These are phyloP conservation scores for Termitomyces sp. DNA, from an alignment of 768 basidiomycete genomes.

Conservation along the genomic window DNA sequence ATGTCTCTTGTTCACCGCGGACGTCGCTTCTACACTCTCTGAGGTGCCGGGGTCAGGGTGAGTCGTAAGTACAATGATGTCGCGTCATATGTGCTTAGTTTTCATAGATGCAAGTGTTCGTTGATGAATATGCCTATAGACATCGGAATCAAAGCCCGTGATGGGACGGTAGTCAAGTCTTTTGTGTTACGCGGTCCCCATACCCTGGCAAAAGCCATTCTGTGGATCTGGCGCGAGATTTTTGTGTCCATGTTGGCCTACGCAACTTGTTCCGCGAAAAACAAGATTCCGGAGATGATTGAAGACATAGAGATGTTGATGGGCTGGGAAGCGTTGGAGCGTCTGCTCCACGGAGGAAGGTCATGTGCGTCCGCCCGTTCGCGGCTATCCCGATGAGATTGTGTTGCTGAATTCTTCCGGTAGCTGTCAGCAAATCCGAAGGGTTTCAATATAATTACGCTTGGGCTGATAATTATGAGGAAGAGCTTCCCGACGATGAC, in stretches of 20 bases:
- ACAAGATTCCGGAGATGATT: slow-evolving; percentile 46
- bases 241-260: slow-evolving; percentile 50
- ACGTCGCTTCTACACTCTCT: slow-evolving; percentile 37
- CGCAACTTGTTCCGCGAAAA: slow-evolving; percentile 20
- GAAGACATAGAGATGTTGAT: slow-evolving; percentile 49
- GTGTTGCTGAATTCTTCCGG: not conserved
- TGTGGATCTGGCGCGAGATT: slow-evolving; percentile 72
- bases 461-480: slow-evolving; percentile 17
- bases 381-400: not conserved
- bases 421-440: not conserved
- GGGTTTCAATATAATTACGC: slow-evolving; percentile 20
- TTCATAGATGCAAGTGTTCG: slow-evolving; percentile 49
- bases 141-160: slow-evolving; percentile 36
- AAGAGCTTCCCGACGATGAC: slow-evolving; percentile 10
- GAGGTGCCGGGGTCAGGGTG: not conserved
- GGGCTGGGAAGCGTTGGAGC: slow-evolving; percentile 48
- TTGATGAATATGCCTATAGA: slow-evolving; percentile 42
- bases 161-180: slow-evolving; percentile 39
- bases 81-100: not conserved
- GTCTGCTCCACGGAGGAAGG: slow-evolving; percentile 51
- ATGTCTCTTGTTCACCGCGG: slow-evolving; percentile 49
- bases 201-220: slow-evolving; percentile 36
- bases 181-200: slow-evolving; percentile 46
- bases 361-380: slow-evolving; percentile 34
- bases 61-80: not conserved